These are phyloP conservation scores for Funneliformis geosporum DNA, from an alignment of 192 early-diverging fungal species.

Conservation along the genomic window DNA sequence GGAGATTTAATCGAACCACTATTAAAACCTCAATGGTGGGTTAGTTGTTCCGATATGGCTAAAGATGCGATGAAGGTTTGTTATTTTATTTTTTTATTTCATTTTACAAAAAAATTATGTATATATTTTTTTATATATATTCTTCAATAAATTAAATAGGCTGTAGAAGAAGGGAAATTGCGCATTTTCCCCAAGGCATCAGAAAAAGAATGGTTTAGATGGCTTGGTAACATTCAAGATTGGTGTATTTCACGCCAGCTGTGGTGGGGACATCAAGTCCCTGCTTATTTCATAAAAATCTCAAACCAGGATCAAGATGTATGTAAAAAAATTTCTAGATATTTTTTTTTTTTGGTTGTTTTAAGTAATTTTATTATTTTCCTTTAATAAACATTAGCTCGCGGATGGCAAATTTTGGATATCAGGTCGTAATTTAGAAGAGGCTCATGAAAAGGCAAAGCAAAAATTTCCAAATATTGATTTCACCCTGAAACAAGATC, in stretches of 20 bases:
- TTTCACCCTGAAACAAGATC: conserved; percentile 90
- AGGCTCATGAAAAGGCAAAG: conserved; percentile 74
- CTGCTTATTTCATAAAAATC: conserved; percentile 92
- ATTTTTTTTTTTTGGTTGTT: neutral
- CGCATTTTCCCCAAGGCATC: conserved; percentile 82
- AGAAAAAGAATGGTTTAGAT: conserved; percentile 94
- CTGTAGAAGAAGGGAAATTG: conserved; percentile 77
- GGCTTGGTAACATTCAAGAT: conserved; percentile 94
- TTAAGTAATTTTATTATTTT: neutral
- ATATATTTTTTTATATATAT: neutral
- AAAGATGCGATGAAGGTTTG: conserved; percentile 65
- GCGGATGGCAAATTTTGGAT: conserved; percentile 83
- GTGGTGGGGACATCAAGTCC: conserved; percentile 99
- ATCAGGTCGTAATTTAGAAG: conserved; percentile 73
- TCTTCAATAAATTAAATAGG: conserved; percentile 36
- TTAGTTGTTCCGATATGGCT: conserved; percentile 88
- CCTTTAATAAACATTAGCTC: neutral
- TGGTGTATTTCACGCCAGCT: conserved; percentile 99
- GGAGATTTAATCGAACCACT: conserved; percentile 95
- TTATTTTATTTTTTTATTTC: neutral
- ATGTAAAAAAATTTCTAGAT: neutral
- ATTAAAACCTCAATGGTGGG: conserved; percentile 99
- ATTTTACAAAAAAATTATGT: neutral
- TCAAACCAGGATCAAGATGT: conserved; percentile 59
- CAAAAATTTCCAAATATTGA: conserved; percentile 75